A percentile compares a stretch with the other conserved stretches of the same genome.
Evolutionary conservation across 495 filamentous ascomycete species (phyloP).

Genomic region (Hyaloscypha bicolor): DNA sequence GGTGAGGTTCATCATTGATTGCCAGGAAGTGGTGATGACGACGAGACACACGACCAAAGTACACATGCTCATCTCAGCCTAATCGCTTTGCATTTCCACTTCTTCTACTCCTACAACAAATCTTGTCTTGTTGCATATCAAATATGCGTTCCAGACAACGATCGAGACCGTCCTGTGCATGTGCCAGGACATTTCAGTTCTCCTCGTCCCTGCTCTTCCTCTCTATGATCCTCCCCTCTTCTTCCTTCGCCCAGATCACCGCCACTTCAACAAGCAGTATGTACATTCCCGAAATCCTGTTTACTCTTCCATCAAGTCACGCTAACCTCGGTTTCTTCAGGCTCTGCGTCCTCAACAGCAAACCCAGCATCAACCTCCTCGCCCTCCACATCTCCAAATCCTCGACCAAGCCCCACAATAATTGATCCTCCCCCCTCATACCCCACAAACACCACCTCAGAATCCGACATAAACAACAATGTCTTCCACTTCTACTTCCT

Average conservation of each 20-base stretch:
- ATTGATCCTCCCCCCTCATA: constrained; percentile 14
- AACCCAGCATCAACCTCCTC: constrained; percentile 12
- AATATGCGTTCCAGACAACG: constrained; percentile 11
- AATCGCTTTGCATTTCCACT: background rate
- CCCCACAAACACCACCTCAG: background rate
- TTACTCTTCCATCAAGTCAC: background rate
- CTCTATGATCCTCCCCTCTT: constrained; percentile 21
- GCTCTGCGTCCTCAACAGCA: background rate
- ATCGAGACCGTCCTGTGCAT: constrained; percentile 12
- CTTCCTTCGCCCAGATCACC: constrained; percentile 25
- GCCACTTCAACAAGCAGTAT: background rate
- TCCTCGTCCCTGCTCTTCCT: constrained; percentile 26
- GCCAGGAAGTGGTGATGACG: constrained; percentile 4
- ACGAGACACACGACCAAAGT: constrained; percentile 1
- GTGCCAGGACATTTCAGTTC: constrained; percentile 12
- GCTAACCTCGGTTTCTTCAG: background rate
- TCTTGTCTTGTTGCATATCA: background rate
- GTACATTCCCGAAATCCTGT: background rate
- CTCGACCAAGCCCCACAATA: constrained; percentile 5
- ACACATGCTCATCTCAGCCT: background rate
- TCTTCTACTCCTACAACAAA: background rate
- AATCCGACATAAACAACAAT: constrained; percentile 16
- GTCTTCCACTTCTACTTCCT: constrained; percentile 41
- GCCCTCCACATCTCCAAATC: background rate
- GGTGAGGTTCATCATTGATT: background rate